These are phyloP conservation scores for Mycogone perniciosa DNA, from an alignment of 2,329 filamentous ascomycete genomes.

Conservation along the genomic window DNA sequence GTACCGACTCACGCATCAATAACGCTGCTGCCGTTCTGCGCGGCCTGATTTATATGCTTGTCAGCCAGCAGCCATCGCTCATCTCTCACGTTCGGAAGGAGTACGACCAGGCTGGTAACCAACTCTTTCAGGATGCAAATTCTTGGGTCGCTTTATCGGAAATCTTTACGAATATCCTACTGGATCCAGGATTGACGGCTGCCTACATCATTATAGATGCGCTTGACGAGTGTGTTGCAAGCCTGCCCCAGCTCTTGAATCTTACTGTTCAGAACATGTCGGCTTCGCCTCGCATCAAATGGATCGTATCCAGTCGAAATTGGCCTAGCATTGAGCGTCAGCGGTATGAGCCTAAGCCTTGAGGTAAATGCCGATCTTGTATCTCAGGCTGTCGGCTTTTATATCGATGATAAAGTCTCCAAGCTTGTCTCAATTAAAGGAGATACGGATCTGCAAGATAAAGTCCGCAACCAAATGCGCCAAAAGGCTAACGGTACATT, in stretches of 20 bases:
- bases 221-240: constrained; percentile 34
- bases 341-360: not conserved
- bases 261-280: constrained; percentile 27
- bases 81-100: constrained; percentile 27
- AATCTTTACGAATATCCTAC: constrained; percentile 35
- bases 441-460: constrained; percentile 3
- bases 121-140: constrained; percentile 34
- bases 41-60: constrained; percentile 37
- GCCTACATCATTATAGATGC: constrained; percentile 38
- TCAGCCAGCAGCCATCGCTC: constrained; percentile 27
- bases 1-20: constrained; percentile 27
- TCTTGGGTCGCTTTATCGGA: constrained; percentile 29
- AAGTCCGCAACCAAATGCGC: constrained; percentile 14
- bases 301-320: constrained; percentile 9
- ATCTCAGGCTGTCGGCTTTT: not conserved
- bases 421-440: not conserved
- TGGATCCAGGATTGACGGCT: constrained; percentile 23
- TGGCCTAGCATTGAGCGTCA: constrained; percentile 13
- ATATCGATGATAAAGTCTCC: not conserved
- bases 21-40: constrained; percentile 34
- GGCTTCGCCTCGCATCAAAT: not conserved
- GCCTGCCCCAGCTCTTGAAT: constrained; percentile 31
- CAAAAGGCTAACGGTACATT: constrained; percentile 30
- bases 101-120: constrained; percentile 28
- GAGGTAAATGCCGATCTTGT: not conserved